These are phyloP conservation scores for Fusarium multiceps DNA, from an alignment of 2,329 filamentous ascomycete species.

Conservation along the genomic window DNA sequence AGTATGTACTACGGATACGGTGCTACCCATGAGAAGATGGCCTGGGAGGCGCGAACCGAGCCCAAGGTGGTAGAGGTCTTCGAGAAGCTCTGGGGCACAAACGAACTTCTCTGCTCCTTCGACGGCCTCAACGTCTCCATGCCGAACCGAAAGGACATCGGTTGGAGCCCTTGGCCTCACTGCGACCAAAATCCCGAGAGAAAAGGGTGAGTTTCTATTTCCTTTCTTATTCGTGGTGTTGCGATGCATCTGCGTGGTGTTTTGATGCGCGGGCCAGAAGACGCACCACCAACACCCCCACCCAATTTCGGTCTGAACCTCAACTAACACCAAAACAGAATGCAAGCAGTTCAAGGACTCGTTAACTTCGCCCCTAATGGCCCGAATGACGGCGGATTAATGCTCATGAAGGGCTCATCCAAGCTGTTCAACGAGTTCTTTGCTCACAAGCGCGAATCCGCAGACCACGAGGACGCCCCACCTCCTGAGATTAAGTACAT, in stretches of 20 bases:
- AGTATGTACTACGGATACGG: slow-evolving; percentile 60
- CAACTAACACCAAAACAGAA: slow-evolving; percentile 26
- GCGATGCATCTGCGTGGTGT: too few relatives aligned
- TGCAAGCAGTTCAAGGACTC: slow-evolving; percentile 23
- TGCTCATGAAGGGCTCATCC: slow-evolving; percentile 46
- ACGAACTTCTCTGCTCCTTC: slow-evolving; percentile 62
- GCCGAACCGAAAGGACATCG: slow-evolving; percentile 52
- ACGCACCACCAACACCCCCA: too few relatives aligned
- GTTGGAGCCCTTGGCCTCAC: slow-evolving; percentile 42
- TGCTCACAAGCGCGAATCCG: slow-evolving; percentile 47
- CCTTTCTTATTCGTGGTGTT: too few relatives aligned
- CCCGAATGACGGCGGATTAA: slow-evolving; percentile 50
- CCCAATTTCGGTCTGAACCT: too few relatives aligned
- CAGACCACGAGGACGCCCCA: slow-evolving; percentile 47
- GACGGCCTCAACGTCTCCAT: slow-evolving; percentile 54
- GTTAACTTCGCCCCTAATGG: slow-evolving; percentile 48
- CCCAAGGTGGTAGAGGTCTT: slow-evolving; percentile 59
- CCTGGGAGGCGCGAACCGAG: slow-evolving; percentile 61
- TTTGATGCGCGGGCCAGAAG: too few relatives aligned
- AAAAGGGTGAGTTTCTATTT: slow-evolving; percentile 34
- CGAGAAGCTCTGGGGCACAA: slow-evolving; percentile 57
- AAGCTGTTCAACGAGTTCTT: slow-evolving; percentile 52
- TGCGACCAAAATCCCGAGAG: slow-evolving; percentile 41
- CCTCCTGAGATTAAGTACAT: slow-evolving; percentile 50
- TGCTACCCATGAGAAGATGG: slow-evolving; percentile 60